Evolutionary conservation across 768 basidiomycete species (phyloP), one percentile per base, ranked within the genome.

Genomic region (Crucibulum laeve): DNA sequence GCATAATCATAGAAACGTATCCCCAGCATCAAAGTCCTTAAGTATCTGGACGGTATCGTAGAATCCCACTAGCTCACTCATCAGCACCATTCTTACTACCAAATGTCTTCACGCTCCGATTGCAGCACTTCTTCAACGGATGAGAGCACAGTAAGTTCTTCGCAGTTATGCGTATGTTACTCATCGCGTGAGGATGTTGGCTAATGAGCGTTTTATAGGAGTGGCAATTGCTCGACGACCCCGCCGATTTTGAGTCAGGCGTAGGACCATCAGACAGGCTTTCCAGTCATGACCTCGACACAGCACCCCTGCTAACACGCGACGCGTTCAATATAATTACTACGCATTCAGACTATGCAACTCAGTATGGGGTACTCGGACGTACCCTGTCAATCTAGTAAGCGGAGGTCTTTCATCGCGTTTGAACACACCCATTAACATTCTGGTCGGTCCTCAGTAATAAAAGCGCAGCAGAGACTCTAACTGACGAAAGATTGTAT

Each of bases 281-380:
- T 24, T 47, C 3, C 52, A 47, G 26, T 2, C 71, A 74, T 40
- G 73, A 73, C 36, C 19, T 67, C 0, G 49, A 52, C 1, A 79
- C 78, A 0, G 75, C 80, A 0, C 80, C 80, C 0, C 51, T 80
- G 15, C 58, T 80, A 7, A 77, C 74, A 1, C 66, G 74, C 11
- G 75, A 73, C n/a, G 80, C 77, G 0, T 68, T 53, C 18, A 26
- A 35, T 45, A 68, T 32, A 51, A 67, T 11, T 47, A 55, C 0
- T 61, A 59, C 58, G n/a, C 62, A 59, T 18, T 57, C 64, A 2
- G 58, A 56, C n/a, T 43, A 43, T 4, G 28, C 60, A 6, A 62
- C 68, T 0, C 85, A 86, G 48, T 84, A 87, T 46, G 84, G 83
- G 0, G 73, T 87, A 1, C 49, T 86, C 0, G 84, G 85, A 0